These are phyloP conservation scores for Mortierella antarctica DNA, from an alignment of 192 early-diverging fungal species.

Conservation along the genomic window DNA sequence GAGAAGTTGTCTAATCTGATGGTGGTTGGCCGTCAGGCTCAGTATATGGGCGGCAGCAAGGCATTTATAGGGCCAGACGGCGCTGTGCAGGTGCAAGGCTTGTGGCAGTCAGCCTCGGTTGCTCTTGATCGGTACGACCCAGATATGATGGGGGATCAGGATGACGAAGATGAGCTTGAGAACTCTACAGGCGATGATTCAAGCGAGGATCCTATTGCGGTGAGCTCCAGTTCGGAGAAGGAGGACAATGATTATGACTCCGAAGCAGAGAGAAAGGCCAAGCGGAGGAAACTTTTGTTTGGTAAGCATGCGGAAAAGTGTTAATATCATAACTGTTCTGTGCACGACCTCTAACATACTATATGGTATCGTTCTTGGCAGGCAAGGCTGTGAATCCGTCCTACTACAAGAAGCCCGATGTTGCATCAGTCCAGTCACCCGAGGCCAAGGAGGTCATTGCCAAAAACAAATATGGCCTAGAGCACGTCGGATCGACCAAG, in stretches of 20 bases:
- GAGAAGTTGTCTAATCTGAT: conserved; percentile 13
- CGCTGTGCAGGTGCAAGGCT: conserved; percentile 26
- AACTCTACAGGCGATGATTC: background rate
- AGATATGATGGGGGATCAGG: conserved; percentile 19
- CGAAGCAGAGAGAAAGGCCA: conserved; percentile 34
- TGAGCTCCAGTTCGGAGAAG: background rate
- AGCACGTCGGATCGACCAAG: conserved; percentile 18
- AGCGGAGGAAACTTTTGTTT: conserved; percentile 49
- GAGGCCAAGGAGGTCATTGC: background rate
- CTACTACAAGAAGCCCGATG: conserved; percentile 30
- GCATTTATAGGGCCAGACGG: conserved; percentile 26
- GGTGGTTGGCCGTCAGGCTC: conserved; percentile 3
- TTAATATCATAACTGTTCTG: background rate
- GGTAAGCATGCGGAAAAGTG: conserved; percentile 9
- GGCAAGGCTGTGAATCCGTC: conserved; percentile 34
- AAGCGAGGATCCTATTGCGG: background rate
- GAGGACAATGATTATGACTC: conserved; percentile 31
- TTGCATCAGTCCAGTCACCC: background rate
- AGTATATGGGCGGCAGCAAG: conserved; percentile 25
- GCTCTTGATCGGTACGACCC: conserved; percentile 39
- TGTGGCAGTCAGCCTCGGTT: conserved; percentile 15
- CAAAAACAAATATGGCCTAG: conserved; percentile 21
- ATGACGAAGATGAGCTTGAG: background rate
- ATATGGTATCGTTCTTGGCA: background rate
- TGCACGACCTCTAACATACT: background rate